phyloP scores from a whole-genome alignment of 2,329 filamentous ascomycete species.

The Trichoderma endophyticum region DNA sequence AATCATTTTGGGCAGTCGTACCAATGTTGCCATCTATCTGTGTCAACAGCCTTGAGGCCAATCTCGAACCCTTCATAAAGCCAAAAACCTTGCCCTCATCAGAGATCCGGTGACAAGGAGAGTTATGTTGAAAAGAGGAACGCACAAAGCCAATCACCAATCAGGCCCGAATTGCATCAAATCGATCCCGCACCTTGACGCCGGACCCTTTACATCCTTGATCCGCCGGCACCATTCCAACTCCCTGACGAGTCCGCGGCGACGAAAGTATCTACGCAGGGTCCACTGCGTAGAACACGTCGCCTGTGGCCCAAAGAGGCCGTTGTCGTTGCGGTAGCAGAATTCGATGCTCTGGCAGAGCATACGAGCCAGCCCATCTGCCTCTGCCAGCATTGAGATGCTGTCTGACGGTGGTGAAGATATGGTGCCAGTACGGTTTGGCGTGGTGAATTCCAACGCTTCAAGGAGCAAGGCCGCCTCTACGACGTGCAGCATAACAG shows the following conservation, averaged over 20 bases:
- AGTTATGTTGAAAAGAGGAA: background rate
- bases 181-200: background rate
- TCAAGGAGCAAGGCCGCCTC: background rate
- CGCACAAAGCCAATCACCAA: background rate
- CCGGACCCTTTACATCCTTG: background rate
- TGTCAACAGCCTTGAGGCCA: background rate
- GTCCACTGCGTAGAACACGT: background rate
- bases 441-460: background rate
- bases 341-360: background rate
- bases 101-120: background rate
- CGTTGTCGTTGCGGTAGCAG: background rate
- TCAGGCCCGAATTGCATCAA: background rate
- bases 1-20: background rate
- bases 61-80: background rate
- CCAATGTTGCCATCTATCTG: background rate
- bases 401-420: background rate
- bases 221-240: background rate
- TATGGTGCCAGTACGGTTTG: background rate
- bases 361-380: background rate
- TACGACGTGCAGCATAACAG: background rate
- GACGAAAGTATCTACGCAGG: background rate
- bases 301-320: background rate
- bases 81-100: background rate
- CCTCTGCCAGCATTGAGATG: background rate
- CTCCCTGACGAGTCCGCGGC: background rate